A percentile compares a stretch with the other conserved stretches of the same genome.
phyloP scores from a whole-genome alignment of 441 rosid genomes.

The Bruguiera hainesii region DNA sequence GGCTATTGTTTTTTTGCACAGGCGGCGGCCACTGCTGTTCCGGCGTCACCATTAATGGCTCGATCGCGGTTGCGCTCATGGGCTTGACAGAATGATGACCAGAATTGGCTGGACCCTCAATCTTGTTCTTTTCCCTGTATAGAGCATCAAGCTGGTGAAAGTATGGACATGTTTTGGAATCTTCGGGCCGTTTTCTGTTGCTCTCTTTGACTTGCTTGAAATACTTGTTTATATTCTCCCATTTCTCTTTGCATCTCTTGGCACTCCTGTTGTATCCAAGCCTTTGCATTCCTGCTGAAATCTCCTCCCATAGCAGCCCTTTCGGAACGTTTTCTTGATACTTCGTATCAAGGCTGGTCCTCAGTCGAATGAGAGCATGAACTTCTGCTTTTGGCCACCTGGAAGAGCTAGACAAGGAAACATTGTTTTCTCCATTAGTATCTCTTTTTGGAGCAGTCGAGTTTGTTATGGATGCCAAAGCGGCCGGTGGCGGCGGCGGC shows the following conservation, averaged over 20 bases:
- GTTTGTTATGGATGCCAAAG: conserved; percentile 14
- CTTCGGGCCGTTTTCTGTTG: conserved; percentile 64
- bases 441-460: conserved; percentile 29
- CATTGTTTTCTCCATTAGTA: conserved; percentile 18
- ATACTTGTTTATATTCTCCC: conserved; percentile 97
- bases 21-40: conserved; percentile 62
- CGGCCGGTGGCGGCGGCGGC: conserved; percentile 4
- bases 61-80: conserved; percentile 29
- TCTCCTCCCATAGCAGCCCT: conserved; percentile 89
- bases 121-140: conserved; percentile 48
- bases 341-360: conserved; percentile 49
- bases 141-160: conserved; percentile 71
- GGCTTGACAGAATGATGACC: conserved; percentile 10
- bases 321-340: conserved; percentile 68
- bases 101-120: conserved; percentile 1
- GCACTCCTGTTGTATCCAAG: conserved; percentile 68
- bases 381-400: conserved; percentile 91
- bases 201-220: conserved; percentile 89
- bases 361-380: conserved; percentile 54
- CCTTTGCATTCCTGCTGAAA: conserved; percentile 61
- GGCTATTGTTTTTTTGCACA: conserved; percentile 26
- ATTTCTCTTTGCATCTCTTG: conserved; percentile 90
- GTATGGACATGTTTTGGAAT: conserved; percentile 87
- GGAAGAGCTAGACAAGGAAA: conserved; percentile 44
- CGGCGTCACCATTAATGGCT: conserved; percentile 52